A percentile compares a stretch with the other conserved stretches of the same genome.
These are phyloP conservation scores for Phyllostachys edulis DNA, from an alignment of 176 grass and related monocot genomes.

Conservation along the genomic window DNA sequence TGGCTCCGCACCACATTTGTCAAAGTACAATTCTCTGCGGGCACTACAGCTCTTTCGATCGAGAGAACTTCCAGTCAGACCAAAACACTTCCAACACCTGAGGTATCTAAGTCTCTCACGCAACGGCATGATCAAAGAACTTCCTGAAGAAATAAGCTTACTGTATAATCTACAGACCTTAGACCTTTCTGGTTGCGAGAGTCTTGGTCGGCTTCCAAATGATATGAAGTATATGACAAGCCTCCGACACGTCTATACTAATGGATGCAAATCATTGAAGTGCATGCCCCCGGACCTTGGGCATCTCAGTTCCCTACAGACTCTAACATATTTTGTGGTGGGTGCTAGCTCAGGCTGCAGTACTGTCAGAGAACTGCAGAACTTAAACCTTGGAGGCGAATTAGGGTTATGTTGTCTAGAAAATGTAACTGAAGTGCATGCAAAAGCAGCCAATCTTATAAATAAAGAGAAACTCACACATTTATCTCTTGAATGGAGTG, in stretches of 20 bases:
- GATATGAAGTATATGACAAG: constrained; percentile 39
- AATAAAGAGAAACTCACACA: constrained; percentile 14
- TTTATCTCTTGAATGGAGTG: neutral
- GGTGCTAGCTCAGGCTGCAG: neutral
- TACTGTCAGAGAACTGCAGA: neutral
- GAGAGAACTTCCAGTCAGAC: neutral
- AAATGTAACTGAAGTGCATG: neutral
- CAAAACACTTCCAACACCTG: neutral
- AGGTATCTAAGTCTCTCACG: neutral
- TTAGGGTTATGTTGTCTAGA: neutral
- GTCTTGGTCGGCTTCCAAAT: neutral
- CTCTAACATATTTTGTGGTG: constrained; percentile 5
- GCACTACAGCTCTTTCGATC: neutral
- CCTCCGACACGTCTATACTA: constrained; percentile 28
- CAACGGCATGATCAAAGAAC: fast-evolving
- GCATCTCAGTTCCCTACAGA: constrained; percentile 14
- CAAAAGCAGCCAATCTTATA: neutral
- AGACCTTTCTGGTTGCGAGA: fast-evolving
- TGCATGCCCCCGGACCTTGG: constrained; percentile 17
- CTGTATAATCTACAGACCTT: neutral
- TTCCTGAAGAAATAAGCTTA: constrained; percentile 15
- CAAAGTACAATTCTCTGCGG: neutral
- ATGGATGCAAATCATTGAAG: neutral
- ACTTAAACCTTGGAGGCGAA: neutral
- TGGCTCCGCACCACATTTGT: fast-evolving